phyloP scores from a whole-genome alignment of 2,329 filamentous ascomycete genomes.

The Fusarium odoratissimum region DNA sequence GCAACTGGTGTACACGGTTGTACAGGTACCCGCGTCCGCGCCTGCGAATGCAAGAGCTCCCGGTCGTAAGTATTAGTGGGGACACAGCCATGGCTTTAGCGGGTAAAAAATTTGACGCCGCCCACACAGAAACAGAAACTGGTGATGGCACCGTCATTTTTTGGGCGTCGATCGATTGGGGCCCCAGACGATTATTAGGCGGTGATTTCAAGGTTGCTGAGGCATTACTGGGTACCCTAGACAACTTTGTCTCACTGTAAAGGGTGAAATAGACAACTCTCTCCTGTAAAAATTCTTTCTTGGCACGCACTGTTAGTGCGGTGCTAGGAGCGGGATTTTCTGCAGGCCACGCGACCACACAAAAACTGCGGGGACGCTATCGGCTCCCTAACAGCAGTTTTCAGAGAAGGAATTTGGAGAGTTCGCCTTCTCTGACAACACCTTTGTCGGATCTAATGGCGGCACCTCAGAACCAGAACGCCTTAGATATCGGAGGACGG shows the following conservation, averaged over 20 bases:
- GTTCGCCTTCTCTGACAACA: no score
- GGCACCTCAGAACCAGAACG: no score
- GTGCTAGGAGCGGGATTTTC: no score
- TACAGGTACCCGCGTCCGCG: conserved; percentile 17
- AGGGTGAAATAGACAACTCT: not conserved
- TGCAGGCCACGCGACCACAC: no score
- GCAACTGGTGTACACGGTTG: conserved; percentile 2
- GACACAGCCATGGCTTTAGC: conserved; percentile 25
- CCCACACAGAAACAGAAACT: conserved; percentile 29
- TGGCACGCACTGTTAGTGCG: no score
- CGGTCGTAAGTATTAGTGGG: conserved; percentile 6
- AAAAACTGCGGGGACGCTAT: no score
- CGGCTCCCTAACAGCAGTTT: no score
- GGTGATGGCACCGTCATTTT: conserved; percentile 33
- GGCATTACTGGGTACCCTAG: conserved; percentile 14
- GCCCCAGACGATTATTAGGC: conserved; percentile 25
- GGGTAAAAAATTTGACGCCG: conserved; percentile 45
- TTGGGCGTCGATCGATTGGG: conserved; percentile 39
- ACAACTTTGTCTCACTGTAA: not conserved
- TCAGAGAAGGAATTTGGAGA: no score
- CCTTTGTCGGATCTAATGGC: no score
- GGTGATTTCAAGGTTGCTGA: conserved; percentile 16
- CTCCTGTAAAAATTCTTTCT: no score
- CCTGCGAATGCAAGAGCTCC: conserved; percentile 25
- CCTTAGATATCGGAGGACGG: no score